Conservation (phyloP, 306 rosid species). For the Lathyrus sativus region DNA sequence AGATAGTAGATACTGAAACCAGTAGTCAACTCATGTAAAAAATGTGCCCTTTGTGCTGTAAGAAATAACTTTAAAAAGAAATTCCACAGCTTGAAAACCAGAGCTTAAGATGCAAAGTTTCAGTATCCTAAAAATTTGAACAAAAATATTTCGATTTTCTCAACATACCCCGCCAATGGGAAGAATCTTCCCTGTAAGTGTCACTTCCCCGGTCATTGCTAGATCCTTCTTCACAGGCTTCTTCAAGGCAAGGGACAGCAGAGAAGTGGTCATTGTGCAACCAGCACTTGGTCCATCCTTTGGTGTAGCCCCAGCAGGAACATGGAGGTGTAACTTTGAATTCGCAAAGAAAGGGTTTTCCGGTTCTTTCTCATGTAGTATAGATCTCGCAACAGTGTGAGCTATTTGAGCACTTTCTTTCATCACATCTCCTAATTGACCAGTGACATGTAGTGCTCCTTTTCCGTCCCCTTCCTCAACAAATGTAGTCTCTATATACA, state of each 20-base stretch:
- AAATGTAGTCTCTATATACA: conserved; percentile 83
- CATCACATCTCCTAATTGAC: conserved; percentile 99
- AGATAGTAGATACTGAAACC: conserved; percentile 12
- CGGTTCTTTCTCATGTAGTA: conserved; percentile 64
- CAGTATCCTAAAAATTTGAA: conserved; percentile 21
- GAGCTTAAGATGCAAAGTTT: neutral
- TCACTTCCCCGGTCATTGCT: conserved; percentile 99
- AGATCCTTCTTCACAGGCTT: conserved; percentile 87
- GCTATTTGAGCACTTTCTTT: conserved; percentile 99
- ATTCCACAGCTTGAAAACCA: too few species aligned
- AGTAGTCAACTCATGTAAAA: conserved; percentile 8
- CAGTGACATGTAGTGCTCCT: conserved; percentile 77
- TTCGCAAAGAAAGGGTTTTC: conserved; percentile 72
- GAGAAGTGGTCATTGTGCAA: conserved; percentile 96
- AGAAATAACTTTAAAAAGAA: neutral
- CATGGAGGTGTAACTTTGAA: conserved; percentile 90
- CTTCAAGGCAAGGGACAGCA: conserved; percentile 85
- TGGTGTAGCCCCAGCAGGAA: conserved; percentile 97
- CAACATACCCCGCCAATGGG: conserved; percentile 97
- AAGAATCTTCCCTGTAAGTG: conserved; percentile 93
- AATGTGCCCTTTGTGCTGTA: conserved; percentile 3
- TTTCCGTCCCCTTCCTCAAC: conserved; percentile 91
- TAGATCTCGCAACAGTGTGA: conserved; percentile 80
- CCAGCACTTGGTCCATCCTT: conserved; percentile 99
- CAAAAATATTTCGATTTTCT: conserved; percentile 24